Evolutionary conservation across 2,329 filamentous ascomycete species (phyloP).

Genomic region (Coleophoma eucalyptorum): DNA sequence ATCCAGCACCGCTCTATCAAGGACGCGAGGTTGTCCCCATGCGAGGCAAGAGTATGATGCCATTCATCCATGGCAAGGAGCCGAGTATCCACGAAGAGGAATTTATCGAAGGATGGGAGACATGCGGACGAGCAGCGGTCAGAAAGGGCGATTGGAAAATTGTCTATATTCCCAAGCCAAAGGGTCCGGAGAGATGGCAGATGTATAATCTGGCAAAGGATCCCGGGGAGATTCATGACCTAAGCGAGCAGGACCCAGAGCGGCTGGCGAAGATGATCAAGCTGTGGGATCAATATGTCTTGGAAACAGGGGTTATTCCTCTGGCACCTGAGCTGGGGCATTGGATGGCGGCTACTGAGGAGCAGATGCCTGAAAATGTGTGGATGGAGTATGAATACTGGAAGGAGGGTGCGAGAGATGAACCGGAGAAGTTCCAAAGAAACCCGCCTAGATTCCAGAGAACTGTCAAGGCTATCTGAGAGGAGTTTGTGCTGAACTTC

Average conservation of each 20-base stretch:
- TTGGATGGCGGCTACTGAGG: constrained; percentile 57
- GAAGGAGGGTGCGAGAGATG: constrained; percentile 41
- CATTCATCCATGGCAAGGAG: constrained; percentile 31
- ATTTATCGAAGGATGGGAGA: constrained; percentile 53
- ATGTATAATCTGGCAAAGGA: constrained; percentile 50
- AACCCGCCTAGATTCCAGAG: constrained; percentile 9
- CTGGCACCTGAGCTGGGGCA: constrained; percentile 53
- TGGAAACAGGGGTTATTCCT: constrained; percentile 57
- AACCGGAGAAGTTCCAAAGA: constrained; percentile 11
- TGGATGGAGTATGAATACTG: constrained; percentile 67
- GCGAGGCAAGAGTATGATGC: constrained; percentile 35
- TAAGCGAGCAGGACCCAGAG: constrained; percentile 36
- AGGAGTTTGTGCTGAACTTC: too few relatives aligned
- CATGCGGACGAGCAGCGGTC: constrained; percentile 44
- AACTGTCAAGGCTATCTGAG: constrained; percentile 6
- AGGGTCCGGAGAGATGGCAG: constrained; percentile 52
- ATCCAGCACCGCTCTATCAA: constrained; percentile 24
- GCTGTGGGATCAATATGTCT: constrained; percentile 53
- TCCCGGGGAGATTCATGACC: constrained; percentile 45
- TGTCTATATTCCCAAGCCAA: constrained; percentile 51
- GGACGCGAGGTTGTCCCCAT: constrained; percentile 27
- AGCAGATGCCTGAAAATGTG: constrained; percentile 61
- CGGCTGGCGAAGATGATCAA: constrained; percentile 43
- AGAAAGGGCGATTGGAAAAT: constrained; percentile 55
- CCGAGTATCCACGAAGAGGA: constrained; percentile 44